These are phyloP conservation scores for Nicotiana attenuata DNA, from an alignment of 257 asterid genomes.

Conservation along the genomic window DNA sequence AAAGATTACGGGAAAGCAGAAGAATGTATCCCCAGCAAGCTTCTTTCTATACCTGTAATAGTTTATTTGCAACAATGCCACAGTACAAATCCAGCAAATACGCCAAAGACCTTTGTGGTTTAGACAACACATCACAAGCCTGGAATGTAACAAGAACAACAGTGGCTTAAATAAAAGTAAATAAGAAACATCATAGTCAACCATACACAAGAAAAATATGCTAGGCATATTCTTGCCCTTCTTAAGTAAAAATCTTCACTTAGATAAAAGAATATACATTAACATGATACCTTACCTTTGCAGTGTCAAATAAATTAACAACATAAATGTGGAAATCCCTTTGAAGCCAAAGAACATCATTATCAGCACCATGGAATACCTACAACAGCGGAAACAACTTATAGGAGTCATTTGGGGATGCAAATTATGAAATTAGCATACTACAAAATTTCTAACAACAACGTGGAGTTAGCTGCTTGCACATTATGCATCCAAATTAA, in stretches of 20 bases:
- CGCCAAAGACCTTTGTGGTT: constrained; percentile 94
- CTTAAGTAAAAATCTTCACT: constrained; percentile 9
- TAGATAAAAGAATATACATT: constrained; percentile 5
- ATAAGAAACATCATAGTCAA: background rate
- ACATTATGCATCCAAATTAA: background rate
- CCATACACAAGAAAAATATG: constrained; percentile 1
- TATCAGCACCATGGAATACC: constrained; percentile 99
- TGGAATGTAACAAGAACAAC: constrained; percentile 30
- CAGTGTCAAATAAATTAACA: constrained; percentile 91
- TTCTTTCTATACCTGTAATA: constrained; percentile 56
- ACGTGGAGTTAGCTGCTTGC: background rate
- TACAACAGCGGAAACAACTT: constrained; percentile 23
- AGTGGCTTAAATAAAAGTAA: constrained; percentile 12
- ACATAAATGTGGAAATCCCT: constrained; percentile 93
- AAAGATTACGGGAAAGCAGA: background rate
- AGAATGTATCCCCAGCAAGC: background rate
- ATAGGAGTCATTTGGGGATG: background rate
- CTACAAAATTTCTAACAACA: background rate
- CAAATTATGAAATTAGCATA: background rate
- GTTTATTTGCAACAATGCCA: constrained; percentile 61
- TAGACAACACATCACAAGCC: constrained; percentile 82
- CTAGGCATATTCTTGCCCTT: background rate
- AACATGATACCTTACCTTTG: constrained; percentile 53
- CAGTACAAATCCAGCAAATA: constrained; percentile 81
- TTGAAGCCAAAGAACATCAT: constrained; percentile 97